These are phyloP conservation scores for Lecanicillium sp. DNA, from an alignment of 2,329 filamentous ascomycete species.

Conservation along the genomic window DNA sequence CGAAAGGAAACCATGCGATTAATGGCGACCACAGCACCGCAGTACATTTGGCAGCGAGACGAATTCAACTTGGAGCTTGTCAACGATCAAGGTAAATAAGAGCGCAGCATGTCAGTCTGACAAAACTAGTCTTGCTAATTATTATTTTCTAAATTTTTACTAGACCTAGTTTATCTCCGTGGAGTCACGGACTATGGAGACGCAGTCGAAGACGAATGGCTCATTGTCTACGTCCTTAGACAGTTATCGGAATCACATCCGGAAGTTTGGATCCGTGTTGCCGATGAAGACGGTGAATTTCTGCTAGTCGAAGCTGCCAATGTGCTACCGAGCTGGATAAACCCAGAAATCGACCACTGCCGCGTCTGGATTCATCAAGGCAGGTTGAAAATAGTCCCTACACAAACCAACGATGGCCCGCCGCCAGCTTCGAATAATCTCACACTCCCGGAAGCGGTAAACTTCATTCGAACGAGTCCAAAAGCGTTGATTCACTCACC, in stretches of 20 bases:
- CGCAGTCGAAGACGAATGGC: conserved; percentile 94
- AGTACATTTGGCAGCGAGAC: conserved; percentile 95
- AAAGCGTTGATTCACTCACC: conserved; percentile 59
- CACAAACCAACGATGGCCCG: conserved; percentile 25
- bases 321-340: conserved; percentile 80
- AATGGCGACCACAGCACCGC: conserved; percentile 56
- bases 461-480: conserved; percentile 47
- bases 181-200: conserved; percentile 85
- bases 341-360: conserved; percentile 79
- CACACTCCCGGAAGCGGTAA: conserved; percentile 55
- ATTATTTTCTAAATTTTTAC: too few relatives aligned
- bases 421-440: conserved; percentile 34
- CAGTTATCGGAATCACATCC: conserved; percentile 68
- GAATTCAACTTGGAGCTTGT: conserved; percentile 62
- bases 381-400: conserved; percentile 64
- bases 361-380: conserved; percentile 83
- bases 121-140: too few relatives aligned
- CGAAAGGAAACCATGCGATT: conserved; percentile 60
- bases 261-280: conserved; percentile 72
- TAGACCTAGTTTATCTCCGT: conserved; percentile 54
- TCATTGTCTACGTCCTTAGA: conserved; percentile 81
- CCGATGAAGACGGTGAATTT: conserved; percentile 90
- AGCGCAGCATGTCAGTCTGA: too few relatives aligned
- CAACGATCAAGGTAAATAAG: conserved; percentile 46
- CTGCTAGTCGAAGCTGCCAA: conserved; percentile 89